These are phyloP conservation scores for Diaporthe nobilis DNA, from an alignment of 2,329 filamentous ascomycete genomes.

Conservation along the genomic window DNA sequence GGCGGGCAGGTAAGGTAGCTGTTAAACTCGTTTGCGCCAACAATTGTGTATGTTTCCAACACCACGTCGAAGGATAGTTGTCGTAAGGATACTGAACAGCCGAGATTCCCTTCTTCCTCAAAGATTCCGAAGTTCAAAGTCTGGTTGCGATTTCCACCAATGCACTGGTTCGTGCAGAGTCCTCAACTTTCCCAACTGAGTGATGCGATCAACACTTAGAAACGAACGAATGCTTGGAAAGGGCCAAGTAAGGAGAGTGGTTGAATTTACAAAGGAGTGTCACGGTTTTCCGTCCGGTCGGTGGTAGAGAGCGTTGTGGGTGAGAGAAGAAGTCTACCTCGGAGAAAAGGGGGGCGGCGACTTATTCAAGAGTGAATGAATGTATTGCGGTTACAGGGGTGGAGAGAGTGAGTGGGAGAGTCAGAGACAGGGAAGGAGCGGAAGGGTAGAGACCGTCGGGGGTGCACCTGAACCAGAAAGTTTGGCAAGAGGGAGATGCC, in stretches of 20 bases:
- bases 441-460: conserved; percentile 21
- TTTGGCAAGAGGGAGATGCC: conserved; percentile 32
- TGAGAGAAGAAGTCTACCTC: conserved; percentile 37
- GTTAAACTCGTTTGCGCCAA: conserved; percentile 28
- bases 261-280: conserved; percentile 32
- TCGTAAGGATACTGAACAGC: conserved; percentile 13
- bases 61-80: conserved; percentile 9
- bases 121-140: conserved; percentile 1
- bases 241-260: conserved; percentile 35
- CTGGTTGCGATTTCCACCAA: conserved; percentile 32
- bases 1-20: not conserved
- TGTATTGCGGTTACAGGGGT: conserved; percentile 12
- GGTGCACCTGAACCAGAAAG: conserved; percentile 7
- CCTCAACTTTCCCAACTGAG: conserved; percentile 33
- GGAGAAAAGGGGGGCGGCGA: conserved; percentile 33
- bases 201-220: conserved; percentile 43
- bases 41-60: conserved; percentile 18
- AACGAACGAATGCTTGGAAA: conserved; percentile 34
- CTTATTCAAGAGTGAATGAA: conserved; percentile 28
- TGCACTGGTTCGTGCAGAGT: not conserved
- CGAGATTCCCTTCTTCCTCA: conserved; percentile 9
- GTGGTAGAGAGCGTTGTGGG: conserved; percentile 36
- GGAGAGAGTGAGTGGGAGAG: not conserved
- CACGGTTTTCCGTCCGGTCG: conserved; percentile 34
- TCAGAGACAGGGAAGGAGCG: conserved; percentile 29